Evolutionary conservation across 2,329 filamentous ascomycete species (phyloP), one percentile per base, ranked within the genome.

Genomic region (Fusarium sulawesiense): DNA sequence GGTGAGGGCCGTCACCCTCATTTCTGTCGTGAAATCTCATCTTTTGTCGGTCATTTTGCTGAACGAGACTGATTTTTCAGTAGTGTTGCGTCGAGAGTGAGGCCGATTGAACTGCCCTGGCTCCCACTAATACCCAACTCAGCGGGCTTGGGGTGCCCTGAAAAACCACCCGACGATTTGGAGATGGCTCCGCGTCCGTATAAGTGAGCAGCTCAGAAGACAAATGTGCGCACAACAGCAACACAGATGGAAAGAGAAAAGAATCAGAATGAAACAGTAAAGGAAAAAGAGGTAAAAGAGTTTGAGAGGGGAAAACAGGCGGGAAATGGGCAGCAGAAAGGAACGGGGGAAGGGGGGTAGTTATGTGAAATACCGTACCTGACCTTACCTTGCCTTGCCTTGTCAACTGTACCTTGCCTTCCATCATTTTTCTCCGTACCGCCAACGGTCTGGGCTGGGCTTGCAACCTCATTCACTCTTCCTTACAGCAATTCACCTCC

Each of bases 311-410:
- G 68, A 50, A 74, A 76, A 74, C 66, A 62, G 66, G 71, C 70
- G 62, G 73, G 68, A 75, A 76, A 69, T 63, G 70, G 73, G 73
- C 66, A 69, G 70, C 60, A 69, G 75, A 66, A 76, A 73, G 70
- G 73, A 75, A 76, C 73, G 77, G 77, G 78, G 77, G 73, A 76
- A 75, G 75, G 76, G 76, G 76, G 77, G 75, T 76, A 79, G 77
- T 77, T 80, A 79, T 79, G 77, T 77, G 78, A 78, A 76, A 76
- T 74, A 76, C 74, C 63, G 67, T 73, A 64, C 70, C 66, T 69
- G 71, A 37, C 18, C 34, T n/a, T n/a, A 12, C 34, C 34, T 37
- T 37, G 54, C 71, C 57, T 37, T 62, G 14, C 61, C 50, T 57
- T 64, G 65, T 67, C 69, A 42, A 53, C 49, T 25, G 20, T 53